These are phyloP conservation scores for Pseudocercospora pini-densiflorae DNA, from an alignment of 2,329 filamentous ascomycete genomes.

Conservation along the genomic window DNA sequence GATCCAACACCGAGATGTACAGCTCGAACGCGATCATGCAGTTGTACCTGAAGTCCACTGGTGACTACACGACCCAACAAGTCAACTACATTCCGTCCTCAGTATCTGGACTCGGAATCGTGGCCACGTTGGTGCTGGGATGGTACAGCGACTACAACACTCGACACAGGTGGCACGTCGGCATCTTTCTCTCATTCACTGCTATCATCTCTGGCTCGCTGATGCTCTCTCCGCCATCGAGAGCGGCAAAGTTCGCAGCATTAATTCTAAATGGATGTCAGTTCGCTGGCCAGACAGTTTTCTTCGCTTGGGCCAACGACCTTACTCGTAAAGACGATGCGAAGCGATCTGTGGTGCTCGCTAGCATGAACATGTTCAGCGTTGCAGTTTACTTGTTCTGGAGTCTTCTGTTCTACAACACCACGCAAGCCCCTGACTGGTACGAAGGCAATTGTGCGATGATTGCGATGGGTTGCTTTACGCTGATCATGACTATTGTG, in stretches of 20 bases:
- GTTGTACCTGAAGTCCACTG: slow-evolving; percentile 30
- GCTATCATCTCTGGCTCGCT: slow-evolving; percentile 33
- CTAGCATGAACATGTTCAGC: slow-evolving; percentile 36
- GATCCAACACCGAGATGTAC: slow-evolving; percentile 36
- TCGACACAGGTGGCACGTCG: slow-evolving; percentile 32
- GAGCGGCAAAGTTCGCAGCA: slow-evolving; percentile 32
- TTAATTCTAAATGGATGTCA: slow-evolving; percentile 35
- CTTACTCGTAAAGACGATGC: slow-evolving; percentile 32
- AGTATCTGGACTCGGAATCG: slow-evolving; percentile 32
- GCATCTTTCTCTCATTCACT: slow-evolving; percentile 34
- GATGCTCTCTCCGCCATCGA: slow-evolving; percentile 29
- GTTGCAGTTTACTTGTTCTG: slow-evolving; percentile 35
- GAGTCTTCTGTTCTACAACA: slow-evolving; percentile 36
- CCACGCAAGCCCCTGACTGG: slow-evolving; percentile 35
- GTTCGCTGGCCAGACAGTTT: slow-evolving; percentile 34
- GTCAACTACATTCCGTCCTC: slow-evolving; percentile 35
- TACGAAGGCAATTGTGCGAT: slow-evolving; percentile 34
- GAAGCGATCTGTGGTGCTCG: slow-evolving; percentile 32
- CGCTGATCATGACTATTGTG: slow-evolving; percentile 30
- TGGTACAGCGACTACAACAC: slow-evolving; percentile 36
- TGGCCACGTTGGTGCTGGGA: slow-evolving; percentile 33
- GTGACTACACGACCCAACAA: slow-evolving; percentile 30
- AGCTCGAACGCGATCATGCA: slow-evolving; percentile 36
- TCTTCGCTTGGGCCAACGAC: slow-evolving; percentile 37
- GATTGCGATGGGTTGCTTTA: slow-evolving; percentile 35